Evolutionary conservation across 306 rosid genomes (phyloP).

Genomic region (Rosa rugosa): DNA sequence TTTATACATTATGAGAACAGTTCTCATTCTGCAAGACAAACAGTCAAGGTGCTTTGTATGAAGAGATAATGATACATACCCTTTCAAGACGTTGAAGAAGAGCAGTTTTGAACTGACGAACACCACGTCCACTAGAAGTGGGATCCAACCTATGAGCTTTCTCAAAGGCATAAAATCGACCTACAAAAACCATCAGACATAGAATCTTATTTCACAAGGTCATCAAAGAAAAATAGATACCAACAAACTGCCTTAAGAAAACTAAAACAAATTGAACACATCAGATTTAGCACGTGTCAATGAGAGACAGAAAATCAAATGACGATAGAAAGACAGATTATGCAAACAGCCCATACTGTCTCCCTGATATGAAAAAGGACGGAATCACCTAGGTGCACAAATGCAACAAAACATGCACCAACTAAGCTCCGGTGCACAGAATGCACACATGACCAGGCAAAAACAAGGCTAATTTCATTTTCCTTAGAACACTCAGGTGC

Average conservation of each 20-base stretch:
- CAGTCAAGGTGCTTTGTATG: not conserved
- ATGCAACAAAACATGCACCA: not conserved
- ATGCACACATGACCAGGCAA: not conserved
- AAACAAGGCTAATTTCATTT: not conserved
- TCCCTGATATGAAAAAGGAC: not conserved
- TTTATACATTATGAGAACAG: not conserved
- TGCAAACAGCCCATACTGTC: not conserved
- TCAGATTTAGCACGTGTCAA: not conserved
- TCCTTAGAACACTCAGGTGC: not conserved
- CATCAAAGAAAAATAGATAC: not conserved
- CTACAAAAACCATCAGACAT: conserved; percentile 36
- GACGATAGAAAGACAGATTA: not conserved
- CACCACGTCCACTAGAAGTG: conserved; percentile 96
- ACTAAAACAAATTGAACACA: conserved; percentile 1
- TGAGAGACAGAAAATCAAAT: not conserved
- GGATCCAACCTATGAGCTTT: conserved; percentile 99
- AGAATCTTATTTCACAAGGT: not conserved
- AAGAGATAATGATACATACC: conserved; percentile 41
- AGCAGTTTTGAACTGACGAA: conserved; percentile 94
- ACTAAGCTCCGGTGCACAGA: not conserved
- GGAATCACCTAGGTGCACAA: not conserved
- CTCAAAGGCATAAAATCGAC: conserved; percentile 97
- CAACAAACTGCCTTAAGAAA: not conserved
- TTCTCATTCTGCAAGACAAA: not conserved
- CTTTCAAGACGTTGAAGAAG: conserved; percentile 96